Percentiles rank a stretch among this genome's conserved stretches.
Conservation (phyloP, 148 eudicot species). For the Hydrangea macrophylla region DNA sequence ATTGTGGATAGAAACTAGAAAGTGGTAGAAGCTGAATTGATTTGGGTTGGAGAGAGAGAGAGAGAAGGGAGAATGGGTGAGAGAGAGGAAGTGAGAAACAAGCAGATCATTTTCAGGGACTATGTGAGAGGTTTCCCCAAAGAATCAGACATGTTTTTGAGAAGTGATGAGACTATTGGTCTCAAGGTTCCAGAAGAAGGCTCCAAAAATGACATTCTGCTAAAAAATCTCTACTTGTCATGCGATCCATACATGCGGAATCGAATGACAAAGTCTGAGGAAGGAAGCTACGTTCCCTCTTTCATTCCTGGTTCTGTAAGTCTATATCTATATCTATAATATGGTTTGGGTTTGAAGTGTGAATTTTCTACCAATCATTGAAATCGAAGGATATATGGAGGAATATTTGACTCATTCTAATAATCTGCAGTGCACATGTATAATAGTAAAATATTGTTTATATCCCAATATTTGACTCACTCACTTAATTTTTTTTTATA, state of each 20-base stretch:
- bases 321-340: neutral
- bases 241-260: conserved; percentile 31
- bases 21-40: too few species aligned
- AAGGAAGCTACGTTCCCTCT: conserved; percentile 3
- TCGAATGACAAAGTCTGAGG: conserved; percentile 10
- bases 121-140: conserved; percentile 32
- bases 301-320: conserved; percentile 23
- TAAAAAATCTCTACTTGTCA: conserved; percentile 32
- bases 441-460: neutral
- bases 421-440: too few species aligned
- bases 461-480: neutral
- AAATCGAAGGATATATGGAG: too few species aligned
- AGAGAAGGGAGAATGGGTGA: too few species aligned
- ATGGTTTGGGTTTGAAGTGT: too few species aligned
- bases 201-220: conserved; percentile 20
- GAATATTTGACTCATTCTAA: too few species aligned
- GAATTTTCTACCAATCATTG: too few species aligned
- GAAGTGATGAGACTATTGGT: neutral
- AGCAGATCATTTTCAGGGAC: conserved; percentile 24
- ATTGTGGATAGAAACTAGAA: too few species aligned
- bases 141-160: conserved; percentile 28
- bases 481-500: too few species aligned
- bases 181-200: conserved; percentile 29
- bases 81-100: conserved; percentile 26
- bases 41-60: too few species aligned